These are phyloP conservation scores for Euphorbia schlechtendalii DNA, from an alignment of 441 rosid genomes.

Conservation along the genomic window DNA sequence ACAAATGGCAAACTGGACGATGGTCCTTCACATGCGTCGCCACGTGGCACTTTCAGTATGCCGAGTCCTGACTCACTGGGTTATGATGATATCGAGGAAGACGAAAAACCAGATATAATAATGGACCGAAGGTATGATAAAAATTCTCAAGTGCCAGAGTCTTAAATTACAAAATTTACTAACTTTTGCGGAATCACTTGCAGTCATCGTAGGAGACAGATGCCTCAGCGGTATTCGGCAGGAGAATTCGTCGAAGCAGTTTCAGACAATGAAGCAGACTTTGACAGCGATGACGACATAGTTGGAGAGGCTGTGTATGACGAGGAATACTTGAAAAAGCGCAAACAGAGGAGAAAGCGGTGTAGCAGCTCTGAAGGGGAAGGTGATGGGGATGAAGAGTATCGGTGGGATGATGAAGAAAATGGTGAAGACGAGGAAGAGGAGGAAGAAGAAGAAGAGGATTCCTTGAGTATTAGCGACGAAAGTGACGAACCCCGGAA, in stretches of 20 bases:
- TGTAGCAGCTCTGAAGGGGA: slow-evolving; percentile 97
- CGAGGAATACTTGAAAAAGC: slow-evolving; percentile 84
- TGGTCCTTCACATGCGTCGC: slow-evolving; percentile 44
- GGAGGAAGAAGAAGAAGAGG: slow-evolving; percentile 77
- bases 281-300: slow-evolving; percentile 92
- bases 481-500: slow-evolving; percentile 72
- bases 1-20: slow-evolving; percentile 60
- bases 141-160: slow-evolving; percentile 7
- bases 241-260: no score
- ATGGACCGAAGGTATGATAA: slow-evolving; percentile 68
- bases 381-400: slow-evolving; percentile 73
- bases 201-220: no score
- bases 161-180: slow-evolving; percentile 12
- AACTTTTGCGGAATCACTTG: slow-evolving; percentile 17
- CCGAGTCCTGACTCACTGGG: slow-evolving; percentile 57
- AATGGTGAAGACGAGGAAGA: slow-evolving; percentile 64
- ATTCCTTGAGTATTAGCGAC: slow-evolving; percentile 68
- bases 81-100: slow-evolving; percentile 57
- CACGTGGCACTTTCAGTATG: slow-evolving; percentile 41
- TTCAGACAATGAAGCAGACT: slow-evolving; percentile 78
- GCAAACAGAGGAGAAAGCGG: slow-evolving; percentile 60
- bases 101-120: slow-evolving; percentile 40
- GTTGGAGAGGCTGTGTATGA: slow-evolving; percentile 97
- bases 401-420: slow-evolving; percentile 84
- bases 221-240: no score